phyloP scores from a whole-genome alignment of 495 filamentous ascomycete genomes.

The Chaetomium cochliodes region DNA sequence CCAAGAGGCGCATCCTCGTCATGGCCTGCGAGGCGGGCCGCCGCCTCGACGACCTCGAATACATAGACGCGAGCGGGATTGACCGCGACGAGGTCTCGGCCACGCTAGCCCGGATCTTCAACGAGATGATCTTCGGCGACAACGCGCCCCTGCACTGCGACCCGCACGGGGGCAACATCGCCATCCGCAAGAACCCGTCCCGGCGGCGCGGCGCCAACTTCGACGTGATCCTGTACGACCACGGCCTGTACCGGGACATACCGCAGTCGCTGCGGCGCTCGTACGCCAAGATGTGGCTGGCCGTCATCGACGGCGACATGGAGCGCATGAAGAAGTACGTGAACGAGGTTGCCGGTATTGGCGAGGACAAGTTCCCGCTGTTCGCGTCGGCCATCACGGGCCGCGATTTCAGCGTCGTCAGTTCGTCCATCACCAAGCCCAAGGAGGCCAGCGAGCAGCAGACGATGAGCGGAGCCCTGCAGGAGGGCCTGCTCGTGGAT shows the following conservation, averaged over 20 bases:
- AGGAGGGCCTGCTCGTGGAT: conserved; percentile 82
- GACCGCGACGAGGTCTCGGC: conserved; percentile 96
- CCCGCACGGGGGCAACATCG: conserved; percentile 95
- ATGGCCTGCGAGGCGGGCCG: conserved; percentile 91
- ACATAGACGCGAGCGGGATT: conserved; percentile 80
- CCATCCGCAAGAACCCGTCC: conserved; percentile 68
- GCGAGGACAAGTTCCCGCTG: conserved; percentile 87
- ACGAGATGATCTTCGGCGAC: conserved; percentile 98
- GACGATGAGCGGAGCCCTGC: conserved; percentile 73
- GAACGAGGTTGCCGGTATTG: conserved; percentile 81
- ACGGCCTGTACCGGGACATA: conserved; percentile 94
- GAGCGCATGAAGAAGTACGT: conserved; percentile 83
- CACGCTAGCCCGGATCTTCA: conserved; percentile 88
- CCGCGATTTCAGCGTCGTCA: conserved; percentile 77
- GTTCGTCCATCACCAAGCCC: conserved; percentile 57
- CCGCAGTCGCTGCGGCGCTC: conserved; percentile 71
- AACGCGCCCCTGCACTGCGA: conserved; percentile 93
- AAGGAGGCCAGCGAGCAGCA: conserved; percentile 74
- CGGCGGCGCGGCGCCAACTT: conserved; percentile 61
- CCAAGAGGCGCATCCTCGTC: conserved; percentile 82
- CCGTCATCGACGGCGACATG: conserved; percentile 86
- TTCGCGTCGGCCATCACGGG: conserved; percentile 98
- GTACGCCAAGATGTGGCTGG: conserved; percentile 97
- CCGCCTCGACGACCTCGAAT: conserved; percentile 86
- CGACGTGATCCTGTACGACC: conserved; percentile 97